These are phyloP conservation scores for Aspergillus sp. DNA, from an alignment of 2,329 filamentous ascomycete species.

Conservation along the genomic window DNA sequence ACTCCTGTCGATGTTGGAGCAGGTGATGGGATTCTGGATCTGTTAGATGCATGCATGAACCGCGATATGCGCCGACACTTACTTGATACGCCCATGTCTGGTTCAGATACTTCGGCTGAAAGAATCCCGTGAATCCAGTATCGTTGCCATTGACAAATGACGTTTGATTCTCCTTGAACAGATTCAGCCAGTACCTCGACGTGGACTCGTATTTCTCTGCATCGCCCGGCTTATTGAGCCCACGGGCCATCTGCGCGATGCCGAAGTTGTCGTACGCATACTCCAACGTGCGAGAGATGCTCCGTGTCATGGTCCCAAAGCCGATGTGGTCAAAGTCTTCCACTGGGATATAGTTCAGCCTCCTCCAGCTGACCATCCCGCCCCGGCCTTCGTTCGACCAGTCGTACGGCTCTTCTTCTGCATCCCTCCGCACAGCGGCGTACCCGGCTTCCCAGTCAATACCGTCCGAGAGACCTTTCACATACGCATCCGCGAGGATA, in stretches of 20 bases:
- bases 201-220: constrained; percentile 49
- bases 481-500: constrained; percentile 55
- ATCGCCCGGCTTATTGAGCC: constrained; percentile 47
- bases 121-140: constrained; percentile 62
- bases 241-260: constrained; percentile 53
- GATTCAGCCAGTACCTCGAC: constrained; percentile 58
- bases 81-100: constrained; percentile 59
- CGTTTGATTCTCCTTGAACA: constrained; percentile 54
- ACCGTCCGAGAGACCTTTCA: constrained; percentile 54
- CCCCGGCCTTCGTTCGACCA: constrained; percentile 63
- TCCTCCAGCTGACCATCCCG: constrained; percentile 62
- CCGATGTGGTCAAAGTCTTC: constrained; percentile 59
- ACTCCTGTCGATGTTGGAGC: constrained; percentile 48
- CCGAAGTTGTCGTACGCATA: constrained; percentile 69
- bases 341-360: constrained; percentile 59
- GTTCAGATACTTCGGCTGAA: constrained; percentile 61
- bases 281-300: constrained; percentile 62
- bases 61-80: neutral
- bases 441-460: constrained; percentile 62
- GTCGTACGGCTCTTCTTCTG: constrained; percentile 58
- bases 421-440: constrained; percentile 59
- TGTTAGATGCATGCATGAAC: constrained; percentile 1
- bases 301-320: constrained; percentile 60
- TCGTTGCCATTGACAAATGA: constrained; percentile 49
- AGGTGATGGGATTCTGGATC: constrained; percentile 44